phyloP scores from a whole-genome alignment of 2,329 filamentous ascomycete species.

The Didymella arachidicola region DNA sequence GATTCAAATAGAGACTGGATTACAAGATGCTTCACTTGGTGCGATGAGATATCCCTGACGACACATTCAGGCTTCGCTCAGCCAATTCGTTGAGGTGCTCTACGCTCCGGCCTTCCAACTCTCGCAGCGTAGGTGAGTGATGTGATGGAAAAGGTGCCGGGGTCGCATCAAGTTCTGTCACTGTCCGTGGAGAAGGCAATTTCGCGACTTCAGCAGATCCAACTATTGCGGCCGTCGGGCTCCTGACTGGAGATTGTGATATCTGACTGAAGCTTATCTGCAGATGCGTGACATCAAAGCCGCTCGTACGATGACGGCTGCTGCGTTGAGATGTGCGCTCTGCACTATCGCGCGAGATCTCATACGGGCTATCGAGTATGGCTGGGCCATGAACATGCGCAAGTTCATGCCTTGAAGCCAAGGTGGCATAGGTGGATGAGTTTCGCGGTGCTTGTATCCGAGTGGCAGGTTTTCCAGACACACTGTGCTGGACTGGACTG shows the following conservation, averaged over 20 bases:
- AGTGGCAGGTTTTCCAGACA: background rate
- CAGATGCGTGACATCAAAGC: background rate
- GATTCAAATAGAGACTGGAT: background rate
- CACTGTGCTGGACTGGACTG: background rate
- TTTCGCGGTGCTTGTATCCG: background rate
- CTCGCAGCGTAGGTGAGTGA: background rate
- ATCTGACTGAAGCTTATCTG: background rate
- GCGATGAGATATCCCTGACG: background rate
- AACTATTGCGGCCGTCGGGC: background rate
- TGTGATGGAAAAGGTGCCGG: background rate
- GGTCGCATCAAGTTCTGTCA: background rate
- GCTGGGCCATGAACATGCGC: background rate
- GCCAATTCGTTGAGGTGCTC: background rate
- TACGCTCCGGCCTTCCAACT: background rate
- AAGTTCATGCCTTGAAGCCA: background rate
- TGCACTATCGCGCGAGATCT: background rate
- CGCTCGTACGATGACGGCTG: background rate
- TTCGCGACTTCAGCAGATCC: background rate
- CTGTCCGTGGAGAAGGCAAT: background rate
- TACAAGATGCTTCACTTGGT: background rate
- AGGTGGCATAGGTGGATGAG: no score
- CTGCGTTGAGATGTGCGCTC: background rate
- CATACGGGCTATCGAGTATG: background rate
- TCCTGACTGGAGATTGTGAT: background rate
- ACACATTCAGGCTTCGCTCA: background rate